Percentiles rank a stretch among this genome's conserved stretches.
Conservation (phyloP, 352 stramenopile genomes). For the Phytophthora colocasiae region DNA sequence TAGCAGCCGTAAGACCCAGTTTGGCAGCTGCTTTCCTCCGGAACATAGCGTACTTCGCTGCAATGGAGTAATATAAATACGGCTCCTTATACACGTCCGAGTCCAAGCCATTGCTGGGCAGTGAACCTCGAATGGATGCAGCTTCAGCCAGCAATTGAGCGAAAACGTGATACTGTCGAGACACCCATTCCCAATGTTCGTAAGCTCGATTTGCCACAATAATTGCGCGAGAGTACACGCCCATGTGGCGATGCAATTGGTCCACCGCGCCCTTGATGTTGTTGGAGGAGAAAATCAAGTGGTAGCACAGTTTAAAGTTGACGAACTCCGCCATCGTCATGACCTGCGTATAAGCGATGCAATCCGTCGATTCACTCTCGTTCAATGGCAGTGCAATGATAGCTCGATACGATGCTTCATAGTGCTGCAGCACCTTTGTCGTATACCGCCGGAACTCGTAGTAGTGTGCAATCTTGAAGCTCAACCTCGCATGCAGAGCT, state of each 20-base stretch:
- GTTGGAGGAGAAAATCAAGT: slow-evolving; percentile 86
- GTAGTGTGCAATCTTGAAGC: slow-evolving; percentile 91
- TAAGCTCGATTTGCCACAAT: slow-evolving; percentile 66
- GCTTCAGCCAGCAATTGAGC: slow-evolving; percentile 82
- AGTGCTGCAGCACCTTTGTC: slow-evolving; percentile 87
- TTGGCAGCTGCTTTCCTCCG: slow-evolving; percentile 71
- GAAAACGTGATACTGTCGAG: slow-evolving; percentile 89
- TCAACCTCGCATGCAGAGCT: slow-evolving; percentile 72
- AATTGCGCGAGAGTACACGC: slow-evolving; percentile 62
- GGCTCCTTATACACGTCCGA: slow-evolving; percentile 88
- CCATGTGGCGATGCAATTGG: slow-evolving; percentile 85
- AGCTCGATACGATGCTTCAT: slow-evolving; percentile 81
- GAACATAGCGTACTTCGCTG: slow-evolving; percentile 85
- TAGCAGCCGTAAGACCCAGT: slow-evolving; percentile 51
- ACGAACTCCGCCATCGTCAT: slow-evolving; percentile 89
- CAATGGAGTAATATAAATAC: slow-evolving; percentile 88
- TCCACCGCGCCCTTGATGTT: slow-evolving; percentile 88
- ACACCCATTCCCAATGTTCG: slow-evolving; percentile 88
- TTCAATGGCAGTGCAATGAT: slow-evolving; percentile 63
- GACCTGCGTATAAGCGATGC: slow-evolving; percentile 64
- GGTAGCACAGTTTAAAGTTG: slow-evolving; percentile 91
- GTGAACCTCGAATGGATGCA: slow-evolving; percentile 66
- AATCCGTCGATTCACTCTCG: slow-evolving; percentile 49
- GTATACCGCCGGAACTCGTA: slow-evolving; percentile 90
- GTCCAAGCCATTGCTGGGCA: slow-evolving; percentile 66